phyloP scores from a whole-genome alignment of 2,329 filamentous ascomycete species.

The Calycina marina region DNA sequence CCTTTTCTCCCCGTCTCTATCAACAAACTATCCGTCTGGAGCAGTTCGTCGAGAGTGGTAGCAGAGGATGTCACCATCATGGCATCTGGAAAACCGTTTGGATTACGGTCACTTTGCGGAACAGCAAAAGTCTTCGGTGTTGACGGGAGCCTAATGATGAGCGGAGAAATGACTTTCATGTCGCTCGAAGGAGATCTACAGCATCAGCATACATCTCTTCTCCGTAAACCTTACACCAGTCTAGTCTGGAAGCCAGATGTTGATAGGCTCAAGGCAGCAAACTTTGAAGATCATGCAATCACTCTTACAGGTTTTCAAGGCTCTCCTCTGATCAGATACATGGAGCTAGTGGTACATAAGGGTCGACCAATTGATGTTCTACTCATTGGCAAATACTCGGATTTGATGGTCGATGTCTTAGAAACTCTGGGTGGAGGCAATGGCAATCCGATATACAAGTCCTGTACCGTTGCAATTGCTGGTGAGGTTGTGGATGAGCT shows the following conservation, averaged over 20 bases:
- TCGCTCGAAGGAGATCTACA: neutral
- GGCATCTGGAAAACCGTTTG: neutral
- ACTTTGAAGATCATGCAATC: neutral
- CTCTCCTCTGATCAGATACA: neutral
- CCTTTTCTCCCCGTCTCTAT: neutral
- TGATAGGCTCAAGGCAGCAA: neutral
- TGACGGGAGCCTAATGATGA: neutral
- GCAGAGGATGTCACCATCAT: neutral
- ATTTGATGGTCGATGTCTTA: neutral
- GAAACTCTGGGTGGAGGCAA: neutral
- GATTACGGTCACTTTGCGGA: neutral
- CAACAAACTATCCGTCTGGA: neutral
- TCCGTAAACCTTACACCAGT: neutral
- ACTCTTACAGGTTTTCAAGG: neutral
- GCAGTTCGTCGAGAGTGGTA: neutral
- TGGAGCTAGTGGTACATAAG: neutral
- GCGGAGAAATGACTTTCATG: neutral
- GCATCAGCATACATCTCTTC: neutral
- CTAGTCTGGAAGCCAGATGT: slow-evolving; percentile 1
- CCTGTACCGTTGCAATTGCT: neutral
- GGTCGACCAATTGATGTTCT: neutral
- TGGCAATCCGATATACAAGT: neutral
- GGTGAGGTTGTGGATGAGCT: too few relatives aligned
- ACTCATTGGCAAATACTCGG: neutral
- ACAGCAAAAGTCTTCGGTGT: neutral